phyloP scores from a whole-genome alignment of 192 early-diverging fungal genomes.

The Coemansia sp. region DNA sequence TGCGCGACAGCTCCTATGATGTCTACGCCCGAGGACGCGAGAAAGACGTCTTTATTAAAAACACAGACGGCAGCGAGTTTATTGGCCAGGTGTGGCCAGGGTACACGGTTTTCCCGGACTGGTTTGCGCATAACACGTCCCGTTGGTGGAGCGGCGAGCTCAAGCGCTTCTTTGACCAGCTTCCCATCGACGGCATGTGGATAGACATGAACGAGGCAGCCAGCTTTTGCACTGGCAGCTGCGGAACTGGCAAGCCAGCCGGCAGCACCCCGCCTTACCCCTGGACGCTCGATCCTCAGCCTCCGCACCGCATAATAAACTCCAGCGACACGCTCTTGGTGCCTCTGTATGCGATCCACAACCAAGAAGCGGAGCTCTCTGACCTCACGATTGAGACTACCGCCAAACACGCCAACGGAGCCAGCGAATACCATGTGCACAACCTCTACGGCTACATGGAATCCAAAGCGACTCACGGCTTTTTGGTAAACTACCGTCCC shows the following conservation, averaged over 20 bases:
- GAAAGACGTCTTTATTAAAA: conserved; percentile 60
- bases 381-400: conserved; percentile 53
- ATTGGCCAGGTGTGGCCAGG: conserved; percentile 66
- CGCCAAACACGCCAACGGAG: conserved; percentile 54
- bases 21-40: conserved; percentile 55
- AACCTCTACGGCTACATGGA: conserved; percentile 67
- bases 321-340: conserved; percentile 34
- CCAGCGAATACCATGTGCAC: conserved; percentile 57
- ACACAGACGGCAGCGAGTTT: conserved; percentile 52
- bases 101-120: conserved; percentile 67
- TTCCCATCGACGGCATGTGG: conserved; percentile 61
- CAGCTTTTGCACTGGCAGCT: conserved; percentile 63
- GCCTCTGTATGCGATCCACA: conserved; percentile 58
- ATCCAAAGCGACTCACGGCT: conserved; percentile 48
- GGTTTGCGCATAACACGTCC: conserved; percentile 56
- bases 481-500: conserved; percentile 39
- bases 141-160: conserved; percentile 56
- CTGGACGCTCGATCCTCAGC: conserved; percentile 11
- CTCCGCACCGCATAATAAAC: conserved; percentile 27
- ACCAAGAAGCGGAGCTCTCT: conserved; percentile 47
- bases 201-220: conserved; percentile 73
- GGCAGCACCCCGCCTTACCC: conserved; percentile 13
- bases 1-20: conserved; percentile 47
- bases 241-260: conserved; percentile 35
- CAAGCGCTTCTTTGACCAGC: conserved; percentile 22